phyloP scores from a whole-genome alignment of 2,329 filamentous ascomycete genomes.

The Hypoxylon sp. region DNA sequence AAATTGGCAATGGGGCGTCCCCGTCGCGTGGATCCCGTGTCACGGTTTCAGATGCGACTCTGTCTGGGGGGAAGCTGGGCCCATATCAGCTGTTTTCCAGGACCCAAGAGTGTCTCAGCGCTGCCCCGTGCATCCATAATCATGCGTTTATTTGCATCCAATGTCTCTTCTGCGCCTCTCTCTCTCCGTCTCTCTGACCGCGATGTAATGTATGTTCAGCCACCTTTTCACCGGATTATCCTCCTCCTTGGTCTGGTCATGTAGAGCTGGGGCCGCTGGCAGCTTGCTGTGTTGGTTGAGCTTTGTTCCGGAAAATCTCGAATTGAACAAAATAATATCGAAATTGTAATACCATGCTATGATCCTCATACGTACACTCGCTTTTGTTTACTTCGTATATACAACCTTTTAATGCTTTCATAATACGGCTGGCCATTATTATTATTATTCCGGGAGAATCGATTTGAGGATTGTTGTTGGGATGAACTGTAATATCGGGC shows the following conservation, averaged over 20 bases:
- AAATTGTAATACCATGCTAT: constrained; percentile 16
- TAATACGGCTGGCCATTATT: constrained; percentile 18
- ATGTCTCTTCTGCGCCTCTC: no score
- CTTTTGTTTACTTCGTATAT: constrained; percentile 11
- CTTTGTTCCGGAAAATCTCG: constrained; percentile 2
- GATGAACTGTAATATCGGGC: constrained; percentile 22
- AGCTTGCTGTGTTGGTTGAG: constrained; percentile 15
- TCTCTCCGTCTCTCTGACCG: no score
- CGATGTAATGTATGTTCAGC: no score
- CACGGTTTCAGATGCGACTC: constrained; percentile 31
- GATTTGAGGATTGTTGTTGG: constrained; percentile 4
- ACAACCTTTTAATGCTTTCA: no score
- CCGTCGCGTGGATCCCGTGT: constrained; percentile 22
- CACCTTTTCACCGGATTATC: constrained; percentile 1
- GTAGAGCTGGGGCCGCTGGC: constrained; percentile 26
- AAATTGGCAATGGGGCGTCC: constrained; percentile 6
- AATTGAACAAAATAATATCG: constrained; percentile 11
- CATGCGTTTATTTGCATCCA: constrained; percentile 36
- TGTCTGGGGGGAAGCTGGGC: constrained; percentile 25
- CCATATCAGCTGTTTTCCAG: constrained; percentile 38
- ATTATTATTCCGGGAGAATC: constrained; percentile 4
- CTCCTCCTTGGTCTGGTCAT: constrained; percentile 14
- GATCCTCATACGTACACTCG: constrained; percentile 23
- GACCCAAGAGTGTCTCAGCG: constrained; percentile 26
- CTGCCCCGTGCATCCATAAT: constrained; percentile 31